Base-by-base conservation (phyloP, 1,284 basidiomycete genomes). In the Abortiporus biennis region DNA sequence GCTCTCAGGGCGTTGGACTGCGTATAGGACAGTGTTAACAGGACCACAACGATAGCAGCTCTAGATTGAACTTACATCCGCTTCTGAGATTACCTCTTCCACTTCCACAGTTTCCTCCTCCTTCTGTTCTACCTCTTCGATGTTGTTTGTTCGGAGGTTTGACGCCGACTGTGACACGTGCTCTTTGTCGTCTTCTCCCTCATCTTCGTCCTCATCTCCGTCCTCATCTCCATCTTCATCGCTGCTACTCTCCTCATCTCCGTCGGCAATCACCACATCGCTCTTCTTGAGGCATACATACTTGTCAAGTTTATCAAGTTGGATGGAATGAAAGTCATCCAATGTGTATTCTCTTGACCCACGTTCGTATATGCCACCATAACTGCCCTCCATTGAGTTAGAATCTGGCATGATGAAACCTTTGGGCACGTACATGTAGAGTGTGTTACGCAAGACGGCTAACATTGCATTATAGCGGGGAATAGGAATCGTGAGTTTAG, bases 401-500 rank as follows among this genome's bases (percentile, higher is more conserved):
- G 36, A 45, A 21, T n/a, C n/a, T n/a, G n/a, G n/a, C n/a, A n/a
- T n/a, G n/a, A n/a, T n/a, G n/a, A n/a, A n/a, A n/a, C n/a, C n/a
- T n/a, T n/a, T n/a, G 52, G 15, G 8, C n/a, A 57, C 82, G 34
- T 48, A 89, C 85, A 94, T 82, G 61, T 88, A 94, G 0, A 94
- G 64, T 0, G 85, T 92, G 59, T 94, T 95, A 24, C 83, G 76
- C 38, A 92, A 71, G 2, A 95, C 82, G 0, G 91, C 84, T 6
- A 95, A 69, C 91, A 96, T 95, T 2, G 89, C 77, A 52, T 96
- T 96, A 64, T 94, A 96, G n/a, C 92, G 72, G 1, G 81, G 74
- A 6, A 87, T 66, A 0, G 93, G 93, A 0, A 74, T 64, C 0
- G 83, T 83, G 46, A 76, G 66, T 25, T 71, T 66, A 0, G 91